Conservation (phyloP, 139 green algal genomes). For the Spirogloea muscicola region DNA sequence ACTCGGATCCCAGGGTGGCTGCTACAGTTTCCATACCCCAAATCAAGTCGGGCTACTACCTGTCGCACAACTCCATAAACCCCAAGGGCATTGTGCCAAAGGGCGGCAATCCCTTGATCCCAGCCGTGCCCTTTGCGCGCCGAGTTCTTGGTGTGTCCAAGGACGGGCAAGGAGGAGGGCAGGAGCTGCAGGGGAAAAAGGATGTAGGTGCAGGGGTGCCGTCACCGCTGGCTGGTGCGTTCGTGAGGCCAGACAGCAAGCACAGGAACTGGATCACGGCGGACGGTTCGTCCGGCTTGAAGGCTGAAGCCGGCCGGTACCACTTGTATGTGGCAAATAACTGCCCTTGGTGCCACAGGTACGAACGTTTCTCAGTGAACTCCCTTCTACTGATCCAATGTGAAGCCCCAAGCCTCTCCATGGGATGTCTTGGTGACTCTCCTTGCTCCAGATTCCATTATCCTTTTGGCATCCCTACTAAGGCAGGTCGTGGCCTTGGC, state of each 20-base stretch:
- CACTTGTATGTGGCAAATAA: slow-evolving; percentile 87
- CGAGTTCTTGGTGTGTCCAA: background rate
- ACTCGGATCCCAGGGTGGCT: background rate
- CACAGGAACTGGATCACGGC: slow-evolving; percentile 17
- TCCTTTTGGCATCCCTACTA: too few relatives aligned
- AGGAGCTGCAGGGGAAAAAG: too few relatives aligned
- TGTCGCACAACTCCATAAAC: background rate
- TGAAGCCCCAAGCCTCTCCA: too few relatives aligned
- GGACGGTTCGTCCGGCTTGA: slow-evolving; percentile 13
- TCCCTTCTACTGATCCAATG: too few relatives aligned
- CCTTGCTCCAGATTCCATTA: too few relatives aligned
- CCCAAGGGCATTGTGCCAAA: background rate
- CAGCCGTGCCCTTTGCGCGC: background rate
- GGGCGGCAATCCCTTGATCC: background rate
- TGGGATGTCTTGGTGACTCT: too few relatives aligned
- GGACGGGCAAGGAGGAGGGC: background rate
- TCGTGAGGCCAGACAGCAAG: slow-evolving; percentile 6
- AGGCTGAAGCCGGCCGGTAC: slow-evolving; percentile 63
- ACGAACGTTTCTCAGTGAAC: too few relatives aligned
- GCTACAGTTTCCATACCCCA: background rate
- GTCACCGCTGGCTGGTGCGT: background rate
- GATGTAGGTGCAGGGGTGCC: background rate
- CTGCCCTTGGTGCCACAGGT: slow-evolving; percentile 75
- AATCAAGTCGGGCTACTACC: background rate
- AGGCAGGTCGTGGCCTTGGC: too few relatives aligned